Evolutionary conservation across 768 basidiomycete species (phyloP), one percentile per base, ranked within the genome.

Genomic region (Tylopilus plumbeoviolaceoides): DNA sequence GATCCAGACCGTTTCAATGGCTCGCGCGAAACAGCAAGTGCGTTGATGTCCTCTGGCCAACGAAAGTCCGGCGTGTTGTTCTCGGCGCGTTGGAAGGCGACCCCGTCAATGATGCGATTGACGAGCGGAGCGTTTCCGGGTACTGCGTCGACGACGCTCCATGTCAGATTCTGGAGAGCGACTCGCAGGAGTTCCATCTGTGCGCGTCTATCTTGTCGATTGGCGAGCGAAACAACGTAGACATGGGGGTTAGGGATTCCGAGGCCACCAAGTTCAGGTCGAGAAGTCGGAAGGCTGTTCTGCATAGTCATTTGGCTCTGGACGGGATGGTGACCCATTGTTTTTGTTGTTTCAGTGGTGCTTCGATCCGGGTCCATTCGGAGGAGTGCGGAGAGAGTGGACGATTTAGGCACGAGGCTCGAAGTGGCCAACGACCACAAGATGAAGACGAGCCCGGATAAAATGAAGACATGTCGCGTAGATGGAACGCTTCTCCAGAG

Each of bases 211-310:
- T 85, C 85, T 17, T 59, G 59, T 28, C 87, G 78, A 25, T 63
- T 68, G 9, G 79, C 77, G 27, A 88, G 80, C 23, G 84, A 84
- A 39, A 89, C 60, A 1, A 89, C 79, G 56, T 79, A 83, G 47
- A 81, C 73, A 9, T 70, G 59, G 1, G 63, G 5, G 5, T 72
- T 68, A 15, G 76, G 70, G 28, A 78, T 59, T 30, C 73, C 74
- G 7, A 81, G 68, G 11, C 51, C 59, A 48, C 36, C 18, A 5
- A 51, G 27, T 4, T 23, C 46, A 10, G 10, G 12, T n/a, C 23
- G 23, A n/a, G n/a, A n/a, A 23, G 23, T 5, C 5, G 39, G 20
- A 9, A 28, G 30, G 15, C 11, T n/a, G n/a, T 35, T 47, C 23
- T 23, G 3, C 4, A 36, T 10, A 31, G 48, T 31, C 9, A 9